Conservation (phyloP, 2,329 filamentous ascomycete genomes). For the Thielaviopsis musarum region DNA sequence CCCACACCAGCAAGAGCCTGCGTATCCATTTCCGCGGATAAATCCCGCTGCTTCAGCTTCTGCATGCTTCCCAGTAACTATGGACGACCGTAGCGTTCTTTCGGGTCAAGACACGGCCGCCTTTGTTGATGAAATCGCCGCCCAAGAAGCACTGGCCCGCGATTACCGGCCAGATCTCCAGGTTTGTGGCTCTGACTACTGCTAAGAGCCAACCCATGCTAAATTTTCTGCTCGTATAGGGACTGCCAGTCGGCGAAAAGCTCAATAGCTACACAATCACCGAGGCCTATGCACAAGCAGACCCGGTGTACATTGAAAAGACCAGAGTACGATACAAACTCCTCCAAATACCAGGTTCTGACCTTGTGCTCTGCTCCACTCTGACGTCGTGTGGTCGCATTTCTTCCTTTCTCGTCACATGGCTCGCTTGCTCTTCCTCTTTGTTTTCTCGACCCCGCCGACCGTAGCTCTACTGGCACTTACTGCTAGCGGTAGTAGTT, state of each 20-base stretch:
- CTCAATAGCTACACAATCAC: conserved; percentile 62
- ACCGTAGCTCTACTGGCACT: background rate
- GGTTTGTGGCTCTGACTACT: conserved; percentile 24
- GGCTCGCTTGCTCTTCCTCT: background rate
- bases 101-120: conserved; percentile 3
- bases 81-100: conserved; percentile 18
- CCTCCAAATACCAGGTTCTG: conserved; percentile 9
- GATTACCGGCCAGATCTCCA: conserved; percentile 40
- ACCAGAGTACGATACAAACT: conserved; percentile 46
- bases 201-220: conserved; percentile 15
- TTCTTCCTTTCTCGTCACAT: conserved; percentile 4
- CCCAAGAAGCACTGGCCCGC: conserved; percentile 43
- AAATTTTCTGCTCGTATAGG: conserved; percentile 33
- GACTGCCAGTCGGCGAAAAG: conserved; percentile 65
- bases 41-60: conserved; percentile 4
- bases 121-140: conserved; percentile 28
- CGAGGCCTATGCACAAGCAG: conserved; percentile 74
- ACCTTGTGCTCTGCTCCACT: conserved; percentile 2
- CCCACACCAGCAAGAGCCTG: background rate
- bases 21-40: conserved; percentile 1
- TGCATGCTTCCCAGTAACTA: conserved; percentile 18
- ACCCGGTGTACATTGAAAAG: conserved; percentile 71
- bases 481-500: background rate
- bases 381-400: background rate
- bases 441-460: background rate